These are phyloP conservation scores for Blakeslea trispora DNA, from an alignment of 371 early-diverging fungal species.

Conservation along the genomic window DNA sequence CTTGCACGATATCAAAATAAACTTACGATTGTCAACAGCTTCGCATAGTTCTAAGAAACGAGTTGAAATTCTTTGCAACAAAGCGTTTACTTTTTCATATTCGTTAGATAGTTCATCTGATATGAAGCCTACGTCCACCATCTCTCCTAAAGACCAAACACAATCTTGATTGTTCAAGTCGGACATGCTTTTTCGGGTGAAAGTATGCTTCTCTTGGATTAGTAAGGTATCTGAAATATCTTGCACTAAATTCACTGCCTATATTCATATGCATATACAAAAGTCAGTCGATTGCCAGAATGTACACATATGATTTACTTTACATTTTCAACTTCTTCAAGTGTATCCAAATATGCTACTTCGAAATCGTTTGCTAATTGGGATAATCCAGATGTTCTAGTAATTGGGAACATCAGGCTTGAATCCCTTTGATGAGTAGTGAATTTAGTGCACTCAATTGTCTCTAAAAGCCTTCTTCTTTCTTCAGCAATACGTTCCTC, in stretches of 20 bases:
- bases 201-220: not conserved
- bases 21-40: not conserved
- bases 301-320: too few relatives aligned
- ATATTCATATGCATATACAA: too few relatives aligned
- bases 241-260: not conserved
- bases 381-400: not conserved
- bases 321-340: constrained; percentile 13
- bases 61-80: not conserved
- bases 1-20: not conserved
- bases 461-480: not conserved
- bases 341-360: constrained; percentile 19
- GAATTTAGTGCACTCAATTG: not conserved
- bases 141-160: not conserved
- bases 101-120: not conserved
- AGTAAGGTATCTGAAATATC: not conserved
- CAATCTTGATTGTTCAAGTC: not conserved
- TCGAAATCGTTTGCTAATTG: constrained; percentile 17
- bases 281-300: too few relatives aligned
- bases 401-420: not conserved
- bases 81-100: not conserved
- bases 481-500: not conserved
- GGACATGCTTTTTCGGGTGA: not conserved
- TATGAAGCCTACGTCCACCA: not conserved
- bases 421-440: not conserved
- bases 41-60: not conserved